These are phyloP conservation scores for Rhizopogon vulgaris DNA, from an alignment of 768 basidiomycete genomes.

Conservation along the genomic window DNA sequence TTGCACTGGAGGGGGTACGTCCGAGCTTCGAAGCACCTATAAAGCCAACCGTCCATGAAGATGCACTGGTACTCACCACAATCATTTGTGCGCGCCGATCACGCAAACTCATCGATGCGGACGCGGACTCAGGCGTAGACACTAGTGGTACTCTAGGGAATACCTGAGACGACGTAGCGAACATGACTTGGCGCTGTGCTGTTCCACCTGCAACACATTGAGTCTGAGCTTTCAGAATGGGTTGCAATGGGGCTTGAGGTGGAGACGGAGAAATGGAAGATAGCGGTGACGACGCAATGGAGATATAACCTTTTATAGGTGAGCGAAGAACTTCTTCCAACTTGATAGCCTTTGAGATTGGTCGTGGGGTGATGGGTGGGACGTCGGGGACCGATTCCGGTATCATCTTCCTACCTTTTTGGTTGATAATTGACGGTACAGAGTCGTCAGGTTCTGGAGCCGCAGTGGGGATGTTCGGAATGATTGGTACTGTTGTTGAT, in stretches of 20 bases:
- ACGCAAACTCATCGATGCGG: slow-evolving; percentile 24
- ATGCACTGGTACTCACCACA: slow-evolving; percentile 12
- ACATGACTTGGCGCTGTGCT: not conserved
- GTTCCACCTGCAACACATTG: not conserved
- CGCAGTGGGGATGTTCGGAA: not conserved
- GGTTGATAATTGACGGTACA: not conserved
- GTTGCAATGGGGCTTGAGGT: not conserved
- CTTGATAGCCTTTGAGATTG: slow-evolving; percentile 11
- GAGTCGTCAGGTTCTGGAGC: not conserved
- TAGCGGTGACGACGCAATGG: slow-evolving; percentile 11
- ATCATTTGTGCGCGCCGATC: slow-evolving; percentile 26
- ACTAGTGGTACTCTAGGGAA: not conserved
- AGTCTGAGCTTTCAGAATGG: not conserved
- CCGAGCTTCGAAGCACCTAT: slow-evolving; percentile 14
- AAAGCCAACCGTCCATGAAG: not conserved
- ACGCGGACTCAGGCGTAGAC: slow-evolving; percentile 7
- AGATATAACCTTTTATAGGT: slow-evolving; percentile 6
- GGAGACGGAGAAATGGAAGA: slow-evolving; percentile 6
- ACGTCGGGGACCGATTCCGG: not conserved
- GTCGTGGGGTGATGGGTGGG: not conserved
- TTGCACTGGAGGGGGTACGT: slow-evolving; percentile 15
- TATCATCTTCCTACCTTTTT: not conserved
- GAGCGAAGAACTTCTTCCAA: slow-evolving; percentile 10
- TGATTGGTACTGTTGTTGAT: not conserved
- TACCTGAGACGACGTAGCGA: not conserved